Conservation (phyloP, 2,329 filamentous ascomycete species). For the Aspergillus latus region DNA sequence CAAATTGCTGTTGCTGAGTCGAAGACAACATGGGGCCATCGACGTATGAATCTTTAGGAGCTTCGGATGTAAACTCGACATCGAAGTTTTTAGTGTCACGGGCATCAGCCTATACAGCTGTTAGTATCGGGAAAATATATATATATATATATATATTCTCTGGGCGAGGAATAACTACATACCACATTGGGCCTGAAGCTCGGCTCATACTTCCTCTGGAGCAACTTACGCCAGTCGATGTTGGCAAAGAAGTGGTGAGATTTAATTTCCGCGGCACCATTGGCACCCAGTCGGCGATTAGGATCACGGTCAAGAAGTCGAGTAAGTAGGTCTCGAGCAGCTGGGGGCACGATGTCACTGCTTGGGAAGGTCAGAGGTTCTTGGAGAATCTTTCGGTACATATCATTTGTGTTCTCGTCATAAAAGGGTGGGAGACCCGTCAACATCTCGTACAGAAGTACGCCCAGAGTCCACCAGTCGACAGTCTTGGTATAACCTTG, state of each 20-base stretch:
- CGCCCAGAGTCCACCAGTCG: constrained; percentile 98
- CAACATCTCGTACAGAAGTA: constrained; percentile 97
- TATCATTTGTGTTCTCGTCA: constrained; percentile 98
- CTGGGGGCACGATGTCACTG: constrained; percentile 84
- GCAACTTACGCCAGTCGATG: constrained; percentile 96
- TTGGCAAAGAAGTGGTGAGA: constrained; percentile 98
- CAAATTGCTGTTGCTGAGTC: constrained; percentile 94
- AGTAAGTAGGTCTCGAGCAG: constrained; percentile 87
- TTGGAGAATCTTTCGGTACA: constrained; percentile 98
- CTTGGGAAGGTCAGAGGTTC: constrained; percentile 93
- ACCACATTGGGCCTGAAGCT: constrained; percentile 97
- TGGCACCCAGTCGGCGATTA: constrained; percentile 82
- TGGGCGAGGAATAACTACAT: constrained; percentile 49
- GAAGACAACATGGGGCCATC: constrained; percentile 89
- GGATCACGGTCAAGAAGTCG: constrained; percentile 91
- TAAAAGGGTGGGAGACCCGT: constrained; percentile 97
- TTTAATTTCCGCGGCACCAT: constrained; percentile 96
- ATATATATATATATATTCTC: neutral
- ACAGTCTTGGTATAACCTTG: constrained; percentile 98
- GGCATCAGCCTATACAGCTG: constrained; percentile 65
- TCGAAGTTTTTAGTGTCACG: constrained; percentile 93
- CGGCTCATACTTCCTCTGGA: constrained; percentile 97
- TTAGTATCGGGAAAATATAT: too few species aligned
- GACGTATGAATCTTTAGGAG: constrained; percentile 87
- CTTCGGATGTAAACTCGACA: constrained; percentile 83